These are phyloP conservation scores for Dianthus caryophyllus DNA, from an alignment of 148 eudicot species.

Conservation along the genomic window DNA sequence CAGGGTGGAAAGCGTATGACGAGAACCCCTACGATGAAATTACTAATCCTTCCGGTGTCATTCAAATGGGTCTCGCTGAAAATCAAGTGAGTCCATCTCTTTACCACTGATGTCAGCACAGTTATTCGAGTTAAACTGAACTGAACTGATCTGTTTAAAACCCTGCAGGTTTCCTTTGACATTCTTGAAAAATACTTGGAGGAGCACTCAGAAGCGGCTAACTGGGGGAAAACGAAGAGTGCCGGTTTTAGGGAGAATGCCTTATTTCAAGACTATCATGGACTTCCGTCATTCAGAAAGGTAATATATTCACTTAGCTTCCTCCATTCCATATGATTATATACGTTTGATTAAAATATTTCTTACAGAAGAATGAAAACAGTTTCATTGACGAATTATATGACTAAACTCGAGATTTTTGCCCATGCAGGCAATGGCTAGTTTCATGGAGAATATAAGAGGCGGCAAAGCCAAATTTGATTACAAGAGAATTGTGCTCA, in stretches of 20 bases:
- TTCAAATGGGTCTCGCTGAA: slow-evolving; percentile 96
- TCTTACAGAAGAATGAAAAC: no score
- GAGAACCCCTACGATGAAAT: slow-evolving; percentile 71
- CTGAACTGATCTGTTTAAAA: not conserved
- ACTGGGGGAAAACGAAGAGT: slow-evolving; percentile 39
- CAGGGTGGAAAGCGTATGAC: slow-evolving; percentile 96
- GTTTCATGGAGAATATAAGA: slow-evolving; percentile 89
- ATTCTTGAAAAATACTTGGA: slow-evolving; percentile 75
- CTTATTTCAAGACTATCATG: slow-evolving; percentile 96
- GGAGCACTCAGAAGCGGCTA: slow-evolving; percentile 45
- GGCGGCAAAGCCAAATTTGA: slow-evolving; percentile 77
- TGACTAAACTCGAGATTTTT: not conserved
- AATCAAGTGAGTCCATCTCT: slow-evolving; percentile 62
- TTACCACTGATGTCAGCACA: no score
- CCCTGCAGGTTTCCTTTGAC: slow-evolving; percentile 81
- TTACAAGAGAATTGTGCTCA: slow-evolving; percentile 69
- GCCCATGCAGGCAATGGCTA: slow-evolving; percentile 69
- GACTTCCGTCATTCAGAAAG: slow-evolving; percentile 73
- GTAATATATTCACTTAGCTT: slow-evolving; percentile 28
- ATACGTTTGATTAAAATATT: no score
- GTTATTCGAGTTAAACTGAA: not conserved
- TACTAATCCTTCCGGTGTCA: slow-evolving; percentile 67
- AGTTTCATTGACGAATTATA: no score
- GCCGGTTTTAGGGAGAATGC: slow-evolving; percentile 85
- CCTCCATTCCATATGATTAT: no score